Percentiles rank a stretch among this genome's conserved stretches.
These are phyloP conservation scores for Candida railenensis DNA, from an alignment of 805 yeast genomes.

Conservation along the genomic window DNA sequence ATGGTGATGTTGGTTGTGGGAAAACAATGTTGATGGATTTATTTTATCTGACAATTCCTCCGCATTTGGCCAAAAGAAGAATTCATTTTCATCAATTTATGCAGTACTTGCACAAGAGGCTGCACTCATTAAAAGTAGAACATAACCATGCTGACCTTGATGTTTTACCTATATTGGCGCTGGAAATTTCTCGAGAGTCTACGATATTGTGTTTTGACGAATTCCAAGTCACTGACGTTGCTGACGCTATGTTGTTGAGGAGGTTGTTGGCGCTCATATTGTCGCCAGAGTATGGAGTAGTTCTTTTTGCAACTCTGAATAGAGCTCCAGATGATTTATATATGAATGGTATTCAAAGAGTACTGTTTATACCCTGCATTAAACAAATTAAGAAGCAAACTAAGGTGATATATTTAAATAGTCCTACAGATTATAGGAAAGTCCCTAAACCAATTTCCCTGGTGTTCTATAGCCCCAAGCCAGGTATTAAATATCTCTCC, in stretches of 20 bases:
- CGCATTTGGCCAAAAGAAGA: constrained; percentile 71
- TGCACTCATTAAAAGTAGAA: constrained; percentile 67
- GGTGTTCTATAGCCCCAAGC: constrained; percentile 73
- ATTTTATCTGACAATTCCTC: constrained; percentile 81
- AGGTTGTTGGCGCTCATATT: constrained; percentile 67
- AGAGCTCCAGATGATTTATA: constrained; percentile 93
- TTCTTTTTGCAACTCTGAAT: constrained; percentile 90
- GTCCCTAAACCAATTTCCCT: constrained; percentile 79
- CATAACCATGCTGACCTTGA: constrained; percentile 64
- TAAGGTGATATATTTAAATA: constrained; percentile 75
- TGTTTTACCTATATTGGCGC: constrained; percentile 79
- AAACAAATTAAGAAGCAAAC: constrained; percentile 71
- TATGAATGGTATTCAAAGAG: constrained; percentile 91
- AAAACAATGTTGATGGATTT: constrained; percentile 98
- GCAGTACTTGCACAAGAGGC: constrained; percentile 88
- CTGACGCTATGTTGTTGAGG: constrained; percentile 95
- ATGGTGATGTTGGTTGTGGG: constrained; percentile 98
- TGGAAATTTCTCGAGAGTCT: constrained; percentile 72
- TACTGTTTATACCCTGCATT: constrained; percentile 89
- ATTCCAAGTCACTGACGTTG: constrained; percentile 97
- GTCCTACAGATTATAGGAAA: constrained; percentile 93
- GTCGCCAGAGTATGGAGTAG: constrained; percentile 75
- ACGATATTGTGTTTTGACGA: constrained; percentile 93
- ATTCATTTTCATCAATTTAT: constrained; percentile 96
- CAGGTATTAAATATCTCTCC: constrained; percentile 56